Conservation (phyloP, 2,329 filamentous ascomycete species). For the Emericellopsis cladophorae region DNA sequence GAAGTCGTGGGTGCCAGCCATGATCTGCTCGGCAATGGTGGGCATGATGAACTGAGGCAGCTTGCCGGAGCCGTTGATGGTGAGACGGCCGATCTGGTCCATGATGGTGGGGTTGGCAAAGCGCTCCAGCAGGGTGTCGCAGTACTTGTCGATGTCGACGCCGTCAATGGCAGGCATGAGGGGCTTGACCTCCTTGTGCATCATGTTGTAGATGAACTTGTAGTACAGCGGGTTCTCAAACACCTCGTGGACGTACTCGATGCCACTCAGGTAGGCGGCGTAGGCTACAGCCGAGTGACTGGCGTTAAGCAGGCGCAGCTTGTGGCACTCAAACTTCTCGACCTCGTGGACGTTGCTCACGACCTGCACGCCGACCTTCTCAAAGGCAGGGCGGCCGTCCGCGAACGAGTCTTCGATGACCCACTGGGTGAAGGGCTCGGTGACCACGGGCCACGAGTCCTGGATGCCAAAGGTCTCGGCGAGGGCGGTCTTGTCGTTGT, state of each 20-base stretch:
- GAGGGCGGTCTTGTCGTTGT: constrained; percentile 29
- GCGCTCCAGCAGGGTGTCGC: constrained; percentile 37
- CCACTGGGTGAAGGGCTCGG: constrained; percentile 44
- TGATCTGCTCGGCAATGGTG: constrained; percentile 31
- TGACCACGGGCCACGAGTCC: constrained; percentile 40
- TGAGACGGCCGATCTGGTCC: constrained; percentile 39
- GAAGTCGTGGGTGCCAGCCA: constrained; percentile 24
- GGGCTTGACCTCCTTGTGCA: constrained; percentile 41
- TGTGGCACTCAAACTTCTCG: constrained; percentile 43
- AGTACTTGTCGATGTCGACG: constrained; percentile 38
- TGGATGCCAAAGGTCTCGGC: constrained; percentile 30
- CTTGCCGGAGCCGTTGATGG: constrained; percentile 39
- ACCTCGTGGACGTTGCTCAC: constrained; percentile 37
- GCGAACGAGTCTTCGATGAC: constrained; percentile 39
- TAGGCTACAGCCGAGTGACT: constrained; percentile 39
- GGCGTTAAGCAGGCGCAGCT: constrained; percentile 40
- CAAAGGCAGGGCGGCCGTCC: constrained; percentile 36
- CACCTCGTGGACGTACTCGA: constrained; percentile 41
- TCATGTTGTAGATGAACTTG: constrained; percentile 39
- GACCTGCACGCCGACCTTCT: constrained; percentile 38
- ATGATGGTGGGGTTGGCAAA: constrained; percentile 44
- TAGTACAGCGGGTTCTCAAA: constrained; percentile 32
- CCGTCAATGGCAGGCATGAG: constrained; percentile 34
- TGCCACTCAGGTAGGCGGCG: constrained; percentile 35
- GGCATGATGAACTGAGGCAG: constrained; percentile 39